phyloP scores from a whole-genome alignment of 2,329 filamentous ascomycete species.

The Penicillium sp. region DNA sequence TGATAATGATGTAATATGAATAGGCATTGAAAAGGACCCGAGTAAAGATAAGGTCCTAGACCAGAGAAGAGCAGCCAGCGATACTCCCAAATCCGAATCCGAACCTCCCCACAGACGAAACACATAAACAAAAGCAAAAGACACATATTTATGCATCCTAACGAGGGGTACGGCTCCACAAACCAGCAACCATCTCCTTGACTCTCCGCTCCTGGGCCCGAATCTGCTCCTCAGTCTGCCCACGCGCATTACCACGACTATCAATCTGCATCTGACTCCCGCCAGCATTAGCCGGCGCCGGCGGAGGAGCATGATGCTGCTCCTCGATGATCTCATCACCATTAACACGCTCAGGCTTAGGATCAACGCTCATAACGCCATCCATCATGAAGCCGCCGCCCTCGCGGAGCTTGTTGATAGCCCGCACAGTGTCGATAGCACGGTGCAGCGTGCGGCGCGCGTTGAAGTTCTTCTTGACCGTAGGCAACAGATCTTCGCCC shows the following conservation, averaged over 20 bases:
- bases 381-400: conserved; percentile 64
- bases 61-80: background rate
- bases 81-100: background rate
- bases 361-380: conserved; percentile 57
- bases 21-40: background rate
- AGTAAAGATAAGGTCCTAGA: background rate
- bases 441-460: conserved; percentile 63
- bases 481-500: conserved; percentile 59
- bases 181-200: conserved; percentile 56
- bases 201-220: conserved; percentile 59
- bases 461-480: conserved; percentile 70
- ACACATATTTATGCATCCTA: conserved; percentile 15
- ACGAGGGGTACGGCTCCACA: conserved; percentile 49
- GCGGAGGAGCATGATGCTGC: conserved; percentile 23
- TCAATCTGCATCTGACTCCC: conserved; percentile 52
- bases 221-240: conserved; percentile 63
- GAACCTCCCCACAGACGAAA: background rate
- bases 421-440: conserved; percentile 65
- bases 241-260: conserved; percentile 57
- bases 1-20: background rate
- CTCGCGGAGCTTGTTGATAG: conserved; percentile 65
- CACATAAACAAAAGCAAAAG: background rate
- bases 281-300: background rate
- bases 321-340: conserved; percentile 45
- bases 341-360: conserved; percentile 48